Conservation (phyloP, 805 yeast genomes). For the Spathaspora girioi region DNA sequence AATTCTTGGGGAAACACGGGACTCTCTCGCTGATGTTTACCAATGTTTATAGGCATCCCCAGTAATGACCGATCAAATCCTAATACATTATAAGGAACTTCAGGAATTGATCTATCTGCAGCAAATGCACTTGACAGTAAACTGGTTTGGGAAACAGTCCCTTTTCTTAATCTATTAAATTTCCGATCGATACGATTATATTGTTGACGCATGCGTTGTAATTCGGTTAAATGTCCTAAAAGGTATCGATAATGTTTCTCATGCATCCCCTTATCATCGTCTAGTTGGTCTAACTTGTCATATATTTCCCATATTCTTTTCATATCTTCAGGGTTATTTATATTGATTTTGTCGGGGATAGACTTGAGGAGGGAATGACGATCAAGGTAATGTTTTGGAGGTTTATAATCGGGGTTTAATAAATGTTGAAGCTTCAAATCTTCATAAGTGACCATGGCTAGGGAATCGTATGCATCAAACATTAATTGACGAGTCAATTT, state of each 20-base stretch:
- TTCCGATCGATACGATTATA: slow-evolving; percentile 34
- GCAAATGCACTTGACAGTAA: slow-evolving; percentile 28
- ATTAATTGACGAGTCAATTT: background rate
- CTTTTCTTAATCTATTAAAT: slow-evolving; percentile 34
- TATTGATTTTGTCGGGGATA: slow-evolving; percentile 35
- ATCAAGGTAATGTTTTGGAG: slow-evolving; percentile 33
- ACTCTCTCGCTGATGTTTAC: slow-evolving; percentile 13
- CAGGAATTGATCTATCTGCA: slow-evolving; percentile 23
- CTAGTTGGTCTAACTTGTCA: slow-evolving; percentile 26
- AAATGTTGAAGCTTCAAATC: background rate
- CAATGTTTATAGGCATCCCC: slow-evolving; percentile 35
- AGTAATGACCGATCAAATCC: slow-evolving; percentile 38
- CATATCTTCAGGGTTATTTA: slow-evolving; percentile 24
- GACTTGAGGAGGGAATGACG: slow-evolving; percentile 24
- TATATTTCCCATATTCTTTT: slow-evolving; percentile 29
- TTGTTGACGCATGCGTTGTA: slow-evolving; percentile 25
- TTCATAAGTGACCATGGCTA: background rate
- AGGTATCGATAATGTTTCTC: slow-evolving; percentile 31
- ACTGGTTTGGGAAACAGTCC: slow-evolving; percentile 20
- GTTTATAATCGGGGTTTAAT: slow-evolving; percentile 2
- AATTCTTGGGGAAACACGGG: slow-evolving; percentile 34
- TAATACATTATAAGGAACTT: slow-evolving; percentile 35
- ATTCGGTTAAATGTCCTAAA: slow-evolving; percentile 29
- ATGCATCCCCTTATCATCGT: slow-evolving; percentile 35
- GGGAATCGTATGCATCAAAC: background rate